Conservation (phyloP, 495 filamentous ascomycete species). For the Neurospora sp. region DNA sequence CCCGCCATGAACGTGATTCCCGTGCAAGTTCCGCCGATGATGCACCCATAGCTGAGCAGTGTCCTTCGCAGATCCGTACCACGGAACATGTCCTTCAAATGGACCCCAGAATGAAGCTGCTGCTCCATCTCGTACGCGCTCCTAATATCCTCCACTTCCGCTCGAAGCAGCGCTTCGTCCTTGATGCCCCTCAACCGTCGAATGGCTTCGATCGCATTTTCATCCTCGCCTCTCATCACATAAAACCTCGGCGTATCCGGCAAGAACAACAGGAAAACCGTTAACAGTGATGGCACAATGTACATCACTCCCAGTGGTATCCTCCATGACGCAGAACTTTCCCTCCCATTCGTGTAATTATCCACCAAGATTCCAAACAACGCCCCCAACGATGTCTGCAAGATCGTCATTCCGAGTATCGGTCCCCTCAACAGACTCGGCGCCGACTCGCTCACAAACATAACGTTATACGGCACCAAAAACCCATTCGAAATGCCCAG, state of each 20-base stretch:
- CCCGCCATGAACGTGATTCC: slow-evolving; percentile 22
- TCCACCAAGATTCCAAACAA: slow-evolving; percentile 45
- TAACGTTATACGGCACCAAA: slow-evolving; percentile 35
- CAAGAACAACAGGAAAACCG: slow-evolving; percentile 38
- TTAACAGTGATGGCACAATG: slow-evolving; percentile 38
- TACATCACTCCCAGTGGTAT: slow-evolving; percentile 46
- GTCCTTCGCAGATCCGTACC: slow-evolving; percentile 22
- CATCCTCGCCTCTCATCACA: slow-evolving; percentile 22
- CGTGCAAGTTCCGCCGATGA: slow-evolving; percentile 16
- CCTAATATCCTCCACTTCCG: slow-evolving; percentile 22
- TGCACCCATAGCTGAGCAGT: slow-evolving; percentile 15
- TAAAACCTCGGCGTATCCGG: slow-evolving; percentile 46
- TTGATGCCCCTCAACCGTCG: slow-evolving; percentile 15
- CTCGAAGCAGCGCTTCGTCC: slow-evolving; percentile 17
- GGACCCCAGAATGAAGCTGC: slow-evolving; percentile 15
- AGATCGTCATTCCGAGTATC: slow-evolving; percentile 39
- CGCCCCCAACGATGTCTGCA: slow-evolving; percentile 41
- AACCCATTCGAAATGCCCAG: slow-evolving; percentile 38
- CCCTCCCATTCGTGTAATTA: slow-evolving; percentile 30
- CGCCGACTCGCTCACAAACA: slow-evolving; percentile 31
- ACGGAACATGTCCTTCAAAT: slow-evolving; percentile 20
- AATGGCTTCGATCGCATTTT: slow-evolving; percentile 23
- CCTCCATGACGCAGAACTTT: slow-evolving; percentile 31
- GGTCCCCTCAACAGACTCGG: slow-evolving; percentile 33
- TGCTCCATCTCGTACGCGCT: slow-evolving; percentile 16